Percentiles rank a stretch among this genome's conserved stretches.
phyloP scores from a whole-genome alignment of 2,329 filamentous ascomycete species.

The Diaporthe capsici region DNA sequence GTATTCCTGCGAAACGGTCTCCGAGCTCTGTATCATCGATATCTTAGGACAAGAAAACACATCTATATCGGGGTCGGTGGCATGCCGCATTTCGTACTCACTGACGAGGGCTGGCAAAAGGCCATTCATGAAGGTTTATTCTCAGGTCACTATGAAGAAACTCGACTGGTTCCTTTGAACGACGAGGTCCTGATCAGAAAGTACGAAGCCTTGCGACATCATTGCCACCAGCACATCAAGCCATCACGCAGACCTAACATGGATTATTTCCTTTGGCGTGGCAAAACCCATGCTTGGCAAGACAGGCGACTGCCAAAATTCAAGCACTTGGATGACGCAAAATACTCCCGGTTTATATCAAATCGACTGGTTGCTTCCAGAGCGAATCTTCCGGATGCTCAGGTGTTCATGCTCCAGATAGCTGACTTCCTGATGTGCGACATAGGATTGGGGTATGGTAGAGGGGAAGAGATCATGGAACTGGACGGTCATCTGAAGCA shows the following conservation, averaged over 20 bases:
- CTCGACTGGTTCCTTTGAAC: neutral
- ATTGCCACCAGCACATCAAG: too few species aligned
- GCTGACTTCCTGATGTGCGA: conserved; percentile 2
- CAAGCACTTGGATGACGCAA: too few species aligned
- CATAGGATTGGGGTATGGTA: neutral
- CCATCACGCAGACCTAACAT: too few species aligned
- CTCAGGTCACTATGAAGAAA: neutral
- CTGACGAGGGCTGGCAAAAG: neutral
- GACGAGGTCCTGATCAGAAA: neutral
- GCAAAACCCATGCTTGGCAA: neutral
- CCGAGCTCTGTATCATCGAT: neutral
- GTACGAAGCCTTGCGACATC: neutral
- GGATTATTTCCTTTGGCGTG: too few species aligned
- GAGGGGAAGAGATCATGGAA: neutral
- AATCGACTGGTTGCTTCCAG: too few species aligned
- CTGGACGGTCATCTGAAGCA: neutral
- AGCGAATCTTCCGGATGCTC: neutral
- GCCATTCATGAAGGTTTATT: neutral
- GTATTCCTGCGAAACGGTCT: neutral
- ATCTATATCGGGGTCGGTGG: neutral
- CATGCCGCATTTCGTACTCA: too few species aligned
- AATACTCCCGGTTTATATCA: too few species aligned
- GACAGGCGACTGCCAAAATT: neutral
- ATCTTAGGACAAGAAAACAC: neutral
- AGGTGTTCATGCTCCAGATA: neutral